Conservation (phyloP, 2,329 filamentous ascomycete species). For the Didymella sp. region DNA sequence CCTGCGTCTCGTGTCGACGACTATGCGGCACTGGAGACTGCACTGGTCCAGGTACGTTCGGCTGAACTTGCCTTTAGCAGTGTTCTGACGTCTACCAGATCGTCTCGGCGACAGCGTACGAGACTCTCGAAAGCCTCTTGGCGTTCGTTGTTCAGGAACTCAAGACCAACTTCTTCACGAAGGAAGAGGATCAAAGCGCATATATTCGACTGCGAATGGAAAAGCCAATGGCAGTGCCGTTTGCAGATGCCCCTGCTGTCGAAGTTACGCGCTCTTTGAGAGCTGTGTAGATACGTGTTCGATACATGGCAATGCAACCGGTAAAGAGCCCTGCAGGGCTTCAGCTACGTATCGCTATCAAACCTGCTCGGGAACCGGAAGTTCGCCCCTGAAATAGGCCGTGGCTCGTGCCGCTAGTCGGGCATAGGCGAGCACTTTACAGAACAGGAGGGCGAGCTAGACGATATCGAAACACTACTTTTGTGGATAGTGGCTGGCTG, state of each 20-base stretch:
- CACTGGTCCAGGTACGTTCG: conserved; percentile 65
- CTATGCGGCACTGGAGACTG: conserved; percentile 64
- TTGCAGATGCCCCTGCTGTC: conserved; percentile 74
- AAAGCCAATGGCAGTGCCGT: conserved; percentile 76
- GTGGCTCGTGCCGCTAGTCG: conserved; percentile 15
- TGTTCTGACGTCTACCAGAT: conserved; percentile 42
- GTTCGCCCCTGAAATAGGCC: conserved; percentile 1
- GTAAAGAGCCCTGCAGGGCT: background rate
- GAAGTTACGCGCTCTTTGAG: conserved; percentile 57
- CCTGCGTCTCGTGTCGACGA: conserved; percentile 54
- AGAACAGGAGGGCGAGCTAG: conserved; percentile 1
- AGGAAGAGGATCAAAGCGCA: conserved; percentile 50
- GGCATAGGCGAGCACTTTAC: conserved; percentile 14
- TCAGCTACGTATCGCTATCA: conserved; percentile 2
- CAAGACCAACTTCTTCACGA: conserved; percentile 48
- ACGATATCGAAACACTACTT: conserved; percentile 12
- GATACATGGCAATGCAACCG: background rate
- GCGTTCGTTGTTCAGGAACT: conserved; percentile 51
- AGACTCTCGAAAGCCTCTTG: conserved; percentile 57
- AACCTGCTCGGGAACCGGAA: conserved; percentile 1
- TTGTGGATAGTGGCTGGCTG: conserved; percentile 13
- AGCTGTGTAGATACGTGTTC: conserved; percentile 5
- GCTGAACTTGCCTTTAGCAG: background rate
- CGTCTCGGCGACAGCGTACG: conserved; percentile 53
- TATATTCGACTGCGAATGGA: conserved; percentile 68